Percentiles rank a stretch among this genome's conserved stretches.
Conservation (phyloP, 495 filamentous ascomycete species). For the Aspergillus haitiensis region DNA sequence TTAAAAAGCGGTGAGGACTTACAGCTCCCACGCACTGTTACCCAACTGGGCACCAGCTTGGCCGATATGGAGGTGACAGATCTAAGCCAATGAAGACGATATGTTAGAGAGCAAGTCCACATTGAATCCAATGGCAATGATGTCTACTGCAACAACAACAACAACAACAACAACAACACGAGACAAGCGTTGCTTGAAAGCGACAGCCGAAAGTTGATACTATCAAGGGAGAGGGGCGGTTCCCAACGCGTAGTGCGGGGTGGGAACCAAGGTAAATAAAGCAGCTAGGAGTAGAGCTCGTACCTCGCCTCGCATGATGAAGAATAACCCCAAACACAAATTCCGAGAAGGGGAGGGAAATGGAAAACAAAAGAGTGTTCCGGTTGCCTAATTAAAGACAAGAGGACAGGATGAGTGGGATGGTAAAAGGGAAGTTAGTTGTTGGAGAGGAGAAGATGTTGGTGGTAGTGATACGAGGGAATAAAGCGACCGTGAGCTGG, state of each 20-base stretch:
- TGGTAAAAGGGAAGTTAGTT: not conserved
- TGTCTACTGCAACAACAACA: not conserved
- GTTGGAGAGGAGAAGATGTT: conserved; percentile 8
- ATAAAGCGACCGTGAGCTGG: not conserved
- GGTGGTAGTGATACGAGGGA: conserved; percentile 5
- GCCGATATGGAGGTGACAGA: conserved; percentile 88
- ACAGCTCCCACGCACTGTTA: conserved; percentile 95
- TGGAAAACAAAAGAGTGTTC: not conserved
- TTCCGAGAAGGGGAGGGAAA: not conserved
- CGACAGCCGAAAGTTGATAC: conserved; percentile 5
- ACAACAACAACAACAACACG: not conserved
- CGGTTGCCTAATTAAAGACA: not conserved
- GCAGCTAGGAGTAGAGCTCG: conserved; percentile 14
- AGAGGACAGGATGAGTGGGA: not conserved
- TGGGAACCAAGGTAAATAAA: conserved; percentile 21
- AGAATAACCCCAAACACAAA: not conserved
- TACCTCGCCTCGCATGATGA: conserved; percentile 43
- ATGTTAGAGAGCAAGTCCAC: not conserved
- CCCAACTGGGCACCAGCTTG: conserved; percentile 93
- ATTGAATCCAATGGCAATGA: conserved; percentile 13
- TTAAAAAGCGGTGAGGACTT: conserved; percentile 55
- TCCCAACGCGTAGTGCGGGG: conserved; percentile 21
- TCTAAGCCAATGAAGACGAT: conserved; percentile 42
- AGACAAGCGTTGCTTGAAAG: not conserved
- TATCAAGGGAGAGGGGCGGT: conserved; percentile 19